Percentiles rank a stretch among this genome's conserved stretches.
phyloP scores from a whole-genome alignment of 441 rosid species.

The Populus hybrid region DNA sequence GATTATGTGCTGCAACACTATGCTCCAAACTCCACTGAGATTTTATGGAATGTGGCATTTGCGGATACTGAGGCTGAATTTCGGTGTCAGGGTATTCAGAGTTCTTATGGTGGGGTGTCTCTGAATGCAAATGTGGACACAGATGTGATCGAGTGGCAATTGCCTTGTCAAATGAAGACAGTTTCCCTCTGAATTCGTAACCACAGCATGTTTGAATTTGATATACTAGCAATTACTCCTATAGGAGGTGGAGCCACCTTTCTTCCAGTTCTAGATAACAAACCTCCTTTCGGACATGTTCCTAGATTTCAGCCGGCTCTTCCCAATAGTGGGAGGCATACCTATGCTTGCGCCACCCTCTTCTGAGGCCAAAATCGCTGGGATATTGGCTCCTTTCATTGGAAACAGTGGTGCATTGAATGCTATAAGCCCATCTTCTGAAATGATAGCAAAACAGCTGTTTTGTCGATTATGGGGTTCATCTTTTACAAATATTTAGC shows the following conservation, averaged over 20 bases:
- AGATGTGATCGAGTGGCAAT: conserved; percentile 32
- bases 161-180: conserved; percentile 53
- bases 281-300: conserved; percentile 30
- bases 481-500: conserved; percentile 20
- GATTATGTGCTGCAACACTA: conserved; percentile 68
- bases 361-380: conserved; percentile 30
- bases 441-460: conserved; percentile 22
- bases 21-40: conserved; percentile 54
- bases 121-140: conserved; percentile 25
- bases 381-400: conserved; percentile 20
- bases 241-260: conserved; percentile 34
- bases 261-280: conserved; percentile 36
- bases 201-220: conserved; percentile 36
- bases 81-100: conserved; percentile 41
- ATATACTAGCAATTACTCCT: conserved; percentile 26
- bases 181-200: conserved; percentile 53
- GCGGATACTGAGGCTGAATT: conserved; percentile 79
- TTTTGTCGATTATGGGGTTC: conserved; percentile 37
- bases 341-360: conserved; percentile 46
- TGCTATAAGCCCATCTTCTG: conserved; percentile 22
- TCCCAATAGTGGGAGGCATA: conserved; percentile 32
- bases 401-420: conserved; percentile 28
- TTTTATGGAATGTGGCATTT: conserved; percentile 69
- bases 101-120: conserved; percentile 30
- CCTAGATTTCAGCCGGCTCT: conserved; percentile 38